A percentile compares a stretch with the other conserved stretches of the same genome.
Conservation (phyloP, 202 grass and related monocot species). For the Tripidium arundinaceum region DNA sequence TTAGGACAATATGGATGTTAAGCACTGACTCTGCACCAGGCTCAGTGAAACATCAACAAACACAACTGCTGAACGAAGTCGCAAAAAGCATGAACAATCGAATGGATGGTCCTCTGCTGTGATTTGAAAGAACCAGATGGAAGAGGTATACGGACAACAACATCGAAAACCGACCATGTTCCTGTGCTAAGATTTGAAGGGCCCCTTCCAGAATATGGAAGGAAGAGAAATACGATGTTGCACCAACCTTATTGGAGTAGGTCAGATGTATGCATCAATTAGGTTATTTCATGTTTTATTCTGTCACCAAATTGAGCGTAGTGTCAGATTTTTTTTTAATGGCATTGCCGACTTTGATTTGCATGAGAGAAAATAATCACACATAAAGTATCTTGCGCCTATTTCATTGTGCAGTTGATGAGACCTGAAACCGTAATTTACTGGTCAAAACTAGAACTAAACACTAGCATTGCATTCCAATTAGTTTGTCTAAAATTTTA, state of each 20-base stretch:
- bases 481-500: slow-evolving; percentile 22
- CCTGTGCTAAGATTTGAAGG: neutral
- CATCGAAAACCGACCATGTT: neutral
- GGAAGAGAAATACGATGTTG: neutral
- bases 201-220: neutral
- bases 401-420: neutral
- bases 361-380: neutral
- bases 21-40: neutral
- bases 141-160: neutral
- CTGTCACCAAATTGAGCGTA: neutral
- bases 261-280: neutral
- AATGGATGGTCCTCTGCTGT: neutral
- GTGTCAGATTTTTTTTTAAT: neutral
- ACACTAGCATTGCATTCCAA: slow-evolving; percentile 19
- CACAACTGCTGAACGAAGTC: neutral
- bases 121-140: neutral
- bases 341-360: neutral
- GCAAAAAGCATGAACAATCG: neutral
- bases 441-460: neutral
- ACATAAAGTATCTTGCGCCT: neutral
- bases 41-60: neutral
- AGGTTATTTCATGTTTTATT: neutral
- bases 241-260: neutral
- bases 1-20: neutral
- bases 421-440: slow-evolving; percentile 1